These are phyloP conservation scores for Phycomyces blakesleeanus DNA, from an alignment of 192 early-diverging fungal species.

Conservation along the genomic window DNA sequence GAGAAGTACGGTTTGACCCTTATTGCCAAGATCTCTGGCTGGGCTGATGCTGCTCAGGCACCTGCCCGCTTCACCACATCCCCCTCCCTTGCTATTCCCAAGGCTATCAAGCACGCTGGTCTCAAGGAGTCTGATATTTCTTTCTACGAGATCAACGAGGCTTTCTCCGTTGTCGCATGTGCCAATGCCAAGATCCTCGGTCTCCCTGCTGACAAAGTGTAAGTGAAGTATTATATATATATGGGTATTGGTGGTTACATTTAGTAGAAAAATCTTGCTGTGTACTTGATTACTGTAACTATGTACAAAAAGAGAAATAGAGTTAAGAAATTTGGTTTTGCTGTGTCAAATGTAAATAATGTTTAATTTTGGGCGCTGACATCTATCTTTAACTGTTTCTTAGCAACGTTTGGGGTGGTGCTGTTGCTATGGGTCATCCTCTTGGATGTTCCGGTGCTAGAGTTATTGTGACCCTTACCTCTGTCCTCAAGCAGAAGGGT, in stretches of 20 bases:
- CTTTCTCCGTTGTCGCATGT: constrained; percentile 81
- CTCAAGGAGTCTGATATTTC: constrained; percentile 59
- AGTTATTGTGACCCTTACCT: constrained; percentile 79
- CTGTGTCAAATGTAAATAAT: too few species aligned
- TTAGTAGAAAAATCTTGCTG: not conserved
- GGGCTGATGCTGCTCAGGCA: constrained; percentile 70
- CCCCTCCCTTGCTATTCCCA: constrained; percentile 71
- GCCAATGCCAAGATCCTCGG: constrained; percentile 84
- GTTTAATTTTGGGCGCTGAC: too few species aligned
- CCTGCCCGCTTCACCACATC: constrained; percentile 74
- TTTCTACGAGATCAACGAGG: constrained; percentile 82
- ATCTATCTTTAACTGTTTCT: not conserved
- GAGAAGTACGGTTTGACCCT: constrained; percentile 47
- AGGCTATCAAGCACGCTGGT: constrained; percentile 69
- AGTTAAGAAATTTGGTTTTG: too few species aligned
- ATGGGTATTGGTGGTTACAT: not conserved
- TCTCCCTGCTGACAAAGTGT: constrained; percentile 65
- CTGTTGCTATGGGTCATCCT: constrained; percentile 97
- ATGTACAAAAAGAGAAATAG: too few species aligned
- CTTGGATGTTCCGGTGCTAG: constrained; percentile 70
- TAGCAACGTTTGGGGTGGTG: constrained; percentile 95
- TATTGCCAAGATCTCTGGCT: constrained; percentile 58
- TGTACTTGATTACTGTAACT: too few species aligned
- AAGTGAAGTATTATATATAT: constrained; percentile 3
- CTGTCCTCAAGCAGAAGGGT: constrained; percentile 64